A percentile compares a stretch with the other conserved stretches of the same genome.
Conservation (phyloP, 2,329 filamentous ascomycete genomes). For the Bipolaris bicolor region DNA sequence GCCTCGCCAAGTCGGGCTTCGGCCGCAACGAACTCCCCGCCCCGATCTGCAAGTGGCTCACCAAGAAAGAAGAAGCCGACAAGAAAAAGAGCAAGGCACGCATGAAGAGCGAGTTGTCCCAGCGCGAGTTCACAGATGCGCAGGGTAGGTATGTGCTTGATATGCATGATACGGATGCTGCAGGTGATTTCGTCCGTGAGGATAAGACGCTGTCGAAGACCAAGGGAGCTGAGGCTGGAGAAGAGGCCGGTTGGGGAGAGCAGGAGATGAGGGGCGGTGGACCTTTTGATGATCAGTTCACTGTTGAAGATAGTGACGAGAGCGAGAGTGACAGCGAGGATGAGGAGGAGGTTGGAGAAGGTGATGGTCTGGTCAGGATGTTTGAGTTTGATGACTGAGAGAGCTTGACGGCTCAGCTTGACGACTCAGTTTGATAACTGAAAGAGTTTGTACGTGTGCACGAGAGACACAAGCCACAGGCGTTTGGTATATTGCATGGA, state of each 20-base stretch:
- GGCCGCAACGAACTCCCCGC: not conserved
- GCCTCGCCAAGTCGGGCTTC: not conserved
- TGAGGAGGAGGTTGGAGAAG: not conserved
- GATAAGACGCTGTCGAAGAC: not conserved
- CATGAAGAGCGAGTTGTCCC: too few relatives aligned
- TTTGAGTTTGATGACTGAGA: slow-evolving; percentile 5
- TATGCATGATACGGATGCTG: slow-evolving; percentile 3
- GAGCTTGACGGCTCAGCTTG: too few relatives aligned
- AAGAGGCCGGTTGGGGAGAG: not conserved
- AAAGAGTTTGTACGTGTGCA: too few relatives aligned
- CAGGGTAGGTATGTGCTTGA: slow-evolving; percentile 3
- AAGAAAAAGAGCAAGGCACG: not conserved
- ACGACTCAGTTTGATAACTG: not conserved
- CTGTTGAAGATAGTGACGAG: not conserved
- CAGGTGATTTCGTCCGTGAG: not conserved
- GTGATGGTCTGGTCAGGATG: not conserved
- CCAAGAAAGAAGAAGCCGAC: not conserved
- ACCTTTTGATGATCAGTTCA: not conserved
- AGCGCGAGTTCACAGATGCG: slow-evolving; percentile 3
- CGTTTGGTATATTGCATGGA: not conserved
- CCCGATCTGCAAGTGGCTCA: not conserved
- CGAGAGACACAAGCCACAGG: too few relatives aligned
- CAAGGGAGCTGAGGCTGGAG: not conserved
- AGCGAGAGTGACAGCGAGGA: not conserved
- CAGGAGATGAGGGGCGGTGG: not conserved